phyloP scores from a whole-genome alignment of 23 red algal species.

The Chondrus crispus region DNA sequence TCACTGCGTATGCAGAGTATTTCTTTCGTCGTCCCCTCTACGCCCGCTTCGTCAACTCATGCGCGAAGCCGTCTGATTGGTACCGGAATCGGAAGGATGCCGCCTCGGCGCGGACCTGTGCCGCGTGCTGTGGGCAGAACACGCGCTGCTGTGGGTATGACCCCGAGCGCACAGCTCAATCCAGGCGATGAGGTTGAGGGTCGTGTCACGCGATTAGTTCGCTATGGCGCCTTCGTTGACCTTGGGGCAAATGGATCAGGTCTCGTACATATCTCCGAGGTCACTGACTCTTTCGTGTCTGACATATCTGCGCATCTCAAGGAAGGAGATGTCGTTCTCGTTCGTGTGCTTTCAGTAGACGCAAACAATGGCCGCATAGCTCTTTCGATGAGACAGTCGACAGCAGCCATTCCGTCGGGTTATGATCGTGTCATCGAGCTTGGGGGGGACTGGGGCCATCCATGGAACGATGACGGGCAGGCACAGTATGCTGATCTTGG shows the following conservation, averaged over 20 bases:
- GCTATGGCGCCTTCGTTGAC: conserved; percentile 62
- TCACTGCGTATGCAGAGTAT: too few relatives aligned
- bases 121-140: too few relatives aligned
- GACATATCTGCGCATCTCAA: conserved; percentile 32
- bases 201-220: background rate
- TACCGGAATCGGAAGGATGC: too few relatives aligned
- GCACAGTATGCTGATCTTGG: conserved; percentile 31
- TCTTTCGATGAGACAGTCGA: conserved; percentile 45
- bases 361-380: conserved; percentile 29
- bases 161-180: too few relatives aligned
- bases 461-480: conserved; percentile 57
- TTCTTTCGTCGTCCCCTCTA: too few relatives aligned
- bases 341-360: conserved; percentile 71
- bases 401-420: background rate
- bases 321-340: conserved; percentile 50
- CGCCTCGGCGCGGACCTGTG: too few relatives aligned
- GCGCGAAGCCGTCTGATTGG: too few relatives aligned
- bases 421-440: conserved; percentile 50
- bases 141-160: too few relatives aligned
- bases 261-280: conserved; percentile 88
- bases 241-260: conserved; percentile 35
- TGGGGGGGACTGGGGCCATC: conserved; percentile 68
- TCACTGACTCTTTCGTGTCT: conserved; percentile 54
- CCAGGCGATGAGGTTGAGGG: conserved; percentile 35
- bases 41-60: too few relatives aligned